These are phyloP conservation scores for Whalleya microplaca DNA, from an alignment of 2,329 filamentous ascomycete species.

Conservation along the genomic window DNA sequence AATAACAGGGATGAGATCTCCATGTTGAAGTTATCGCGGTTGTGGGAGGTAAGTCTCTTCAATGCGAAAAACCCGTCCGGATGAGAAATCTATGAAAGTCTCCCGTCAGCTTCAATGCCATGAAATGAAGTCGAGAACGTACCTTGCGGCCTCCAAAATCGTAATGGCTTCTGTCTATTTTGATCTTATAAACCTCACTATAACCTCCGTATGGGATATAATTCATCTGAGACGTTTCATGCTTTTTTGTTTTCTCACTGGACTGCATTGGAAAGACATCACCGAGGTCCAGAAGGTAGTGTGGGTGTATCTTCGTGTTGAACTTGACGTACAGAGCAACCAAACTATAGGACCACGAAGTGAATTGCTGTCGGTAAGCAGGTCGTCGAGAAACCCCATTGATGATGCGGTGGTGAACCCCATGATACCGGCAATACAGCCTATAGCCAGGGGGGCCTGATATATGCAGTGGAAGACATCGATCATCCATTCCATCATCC, in stretches of 20 bases:
- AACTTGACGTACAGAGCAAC: conserved; percentile 7
- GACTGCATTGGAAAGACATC: conserved; percentile 19
- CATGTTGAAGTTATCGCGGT: conserved; percentile 14
- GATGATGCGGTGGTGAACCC: background rate
- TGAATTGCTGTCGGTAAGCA: background rate
- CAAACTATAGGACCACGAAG: conserved; percentile 14
- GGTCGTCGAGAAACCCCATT: background rate
- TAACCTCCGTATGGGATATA: conserved; percentile 8
- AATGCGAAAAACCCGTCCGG: conserved; percentile 14
- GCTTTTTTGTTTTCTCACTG: conserved; percentile 1
- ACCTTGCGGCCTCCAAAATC: conserved; percentile 14
- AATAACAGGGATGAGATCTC: conserved; percentile 23
- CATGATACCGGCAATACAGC: conserved; percentile 7
- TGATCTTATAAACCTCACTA: conserved; percentile 19
- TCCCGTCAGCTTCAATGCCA: conserved; percentile 1
- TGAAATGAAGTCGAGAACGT: background rate
- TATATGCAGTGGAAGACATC: conserved; percentile 17
- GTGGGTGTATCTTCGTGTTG: conserved; percentile 5
- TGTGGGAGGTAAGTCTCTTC: conserved; percentile 17
- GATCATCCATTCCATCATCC: conserved; percentile 13
- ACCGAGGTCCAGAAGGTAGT: conserved; percentile 11
- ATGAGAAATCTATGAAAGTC: conserved; percentile 10
- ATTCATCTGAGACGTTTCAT: background rate
- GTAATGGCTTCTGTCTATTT: conserved; percentile 15
- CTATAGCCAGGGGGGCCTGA: background rate